A percentile compares a stretch with the other conserved stretches of the same genome.
These are phyloP conservation scores for Acacia confusa DNA, from an alignment of 306 rosid genomes.

Conservation along the genomic window DNA sequence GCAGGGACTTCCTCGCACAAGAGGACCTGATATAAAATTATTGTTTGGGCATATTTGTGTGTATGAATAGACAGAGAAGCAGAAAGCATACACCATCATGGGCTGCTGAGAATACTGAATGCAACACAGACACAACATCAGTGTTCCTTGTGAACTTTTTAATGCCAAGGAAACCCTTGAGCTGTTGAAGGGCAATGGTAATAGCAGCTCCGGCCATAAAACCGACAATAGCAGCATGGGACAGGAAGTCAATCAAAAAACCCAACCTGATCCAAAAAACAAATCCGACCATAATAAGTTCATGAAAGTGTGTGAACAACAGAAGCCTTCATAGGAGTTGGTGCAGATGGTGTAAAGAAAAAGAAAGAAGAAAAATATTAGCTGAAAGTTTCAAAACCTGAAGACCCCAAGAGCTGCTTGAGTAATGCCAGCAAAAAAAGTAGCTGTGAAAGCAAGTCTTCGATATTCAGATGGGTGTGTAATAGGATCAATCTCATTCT, in stretches of 20 bases:
- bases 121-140: slow-evolving; percentile 77
- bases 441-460: slow-evolving; percentile 90
- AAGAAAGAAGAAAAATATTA: no score
- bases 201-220: slow-evolving; percentile 99
- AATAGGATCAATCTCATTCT: slow-evolving; percentile 65
- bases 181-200: slow-evolving; percentile 96
- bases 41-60: background rate
- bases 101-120: slow-evolving; percentile 63
- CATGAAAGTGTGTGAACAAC: background rate
- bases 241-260: slow-evolving; percentile 90
- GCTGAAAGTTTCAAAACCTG: slow-evolving; percentile 48
- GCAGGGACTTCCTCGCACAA: slow-evolving; percentile 13
- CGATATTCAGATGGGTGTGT: slow-evolving; percentile 54
- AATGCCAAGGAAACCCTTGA: slow-evolving; percentile 93
- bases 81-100: slow-evolving; percentile 75
- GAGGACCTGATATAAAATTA: background rate
- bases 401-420: slow-evolving; percentile 87
- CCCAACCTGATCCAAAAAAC: slow-evolving; percentile 64
- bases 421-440: slow-evolving; percentile 90
- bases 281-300: background rate
- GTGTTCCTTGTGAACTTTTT: slow-evolving; percentile 72
- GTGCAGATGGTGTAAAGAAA: background rate
- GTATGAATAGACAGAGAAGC: slow-evolving; percentile 3
- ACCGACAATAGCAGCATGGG: slow-evolving; percentile 98
- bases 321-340: background rate